These are phyloP conservation scores for Fusarium pilosicola DNA, from an alignment of 2,329 filamentous ascomycete species.

Conservation along the genomic window DNA sequence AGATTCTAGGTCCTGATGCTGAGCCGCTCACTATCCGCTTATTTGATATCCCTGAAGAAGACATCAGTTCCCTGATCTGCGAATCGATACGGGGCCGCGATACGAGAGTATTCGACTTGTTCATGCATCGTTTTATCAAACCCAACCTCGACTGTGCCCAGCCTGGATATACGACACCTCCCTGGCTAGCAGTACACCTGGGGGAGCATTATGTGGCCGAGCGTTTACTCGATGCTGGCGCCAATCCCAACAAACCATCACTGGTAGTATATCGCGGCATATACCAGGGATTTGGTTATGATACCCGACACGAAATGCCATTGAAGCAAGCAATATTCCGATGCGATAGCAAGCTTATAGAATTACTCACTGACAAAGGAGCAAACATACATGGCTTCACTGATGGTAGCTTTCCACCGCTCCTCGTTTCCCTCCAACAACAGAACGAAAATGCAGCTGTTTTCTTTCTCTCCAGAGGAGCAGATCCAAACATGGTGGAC, in stretches of 20 bases:
- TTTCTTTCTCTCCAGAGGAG: background rate
- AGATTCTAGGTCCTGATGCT: no score
- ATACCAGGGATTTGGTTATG: fast-evolving
- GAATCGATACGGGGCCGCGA: background rate
- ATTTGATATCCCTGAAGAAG: fast-evolving
- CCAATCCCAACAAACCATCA: background rate
- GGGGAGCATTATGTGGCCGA: fast-evolving
- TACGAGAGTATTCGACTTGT: no score
- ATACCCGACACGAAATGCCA: background rate
- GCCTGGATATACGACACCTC: background rate
- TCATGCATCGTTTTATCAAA: no score
- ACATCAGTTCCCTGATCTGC: fast-evolving
- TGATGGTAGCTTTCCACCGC: fast-evolving
- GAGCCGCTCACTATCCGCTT: no score
- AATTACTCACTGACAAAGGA: background rate
- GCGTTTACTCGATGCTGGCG: background rate
- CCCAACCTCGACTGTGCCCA: background rate
- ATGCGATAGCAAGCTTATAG: fast-evolving
- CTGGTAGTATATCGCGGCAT: fast-evolving
- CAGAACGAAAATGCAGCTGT: fast-evolving
- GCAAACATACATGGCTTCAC: background rate
- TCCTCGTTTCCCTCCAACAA: fast-evolving
- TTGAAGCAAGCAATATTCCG: background rate
- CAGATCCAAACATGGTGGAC: slow-evolving; percentile 30
- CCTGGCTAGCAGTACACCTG: background rate